These are phyloP conservation scores for Yarrowia osloensis DNA, from an alignment of 805 yeast species.

Conservation along the genomic window DNA sequence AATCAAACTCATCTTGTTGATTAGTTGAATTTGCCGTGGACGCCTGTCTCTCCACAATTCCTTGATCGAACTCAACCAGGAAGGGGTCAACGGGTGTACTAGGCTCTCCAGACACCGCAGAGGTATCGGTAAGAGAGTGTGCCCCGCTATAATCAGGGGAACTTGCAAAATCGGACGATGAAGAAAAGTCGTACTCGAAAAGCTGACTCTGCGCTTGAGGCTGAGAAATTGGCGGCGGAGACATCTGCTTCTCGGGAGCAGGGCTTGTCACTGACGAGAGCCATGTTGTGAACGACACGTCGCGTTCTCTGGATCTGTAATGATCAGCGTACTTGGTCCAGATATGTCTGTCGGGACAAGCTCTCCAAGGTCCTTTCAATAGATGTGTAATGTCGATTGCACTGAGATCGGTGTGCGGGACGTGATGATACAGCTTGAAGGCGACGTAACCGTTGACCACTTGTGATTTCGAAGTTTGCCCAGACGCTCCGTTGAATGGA, in stretches of 20 bases:
- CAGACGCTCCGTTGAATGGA: background rate
- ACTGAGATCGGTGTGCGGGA: background rate
- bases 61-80: background rate
- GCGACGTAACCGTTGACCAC: background rate
- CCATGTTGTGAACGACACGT: background rate
- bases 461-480: too few species aligned
- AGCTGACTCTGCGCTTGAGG: background rate
- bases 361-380: background rate
- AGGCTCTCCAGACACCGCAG: background rate
- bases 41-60: background rate
- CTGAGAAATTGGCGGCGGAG: background rate
- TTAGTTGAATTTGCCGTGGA: background rate
- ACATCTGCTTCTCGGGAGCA: background rate
- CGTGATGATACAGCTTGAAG: background rate
- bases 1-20: background rate
- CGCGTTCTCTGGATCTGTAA: background rate
- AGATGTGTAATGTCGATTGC: background rate
- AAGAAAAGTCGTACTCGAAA: background rate
- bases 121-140: too few species aligned
- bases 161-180: background rate
- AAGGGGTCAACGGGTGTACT: background rate
- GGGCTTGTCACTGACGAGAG: background rate
- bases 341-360: background rate
- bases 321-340: constrained; percentile 1
- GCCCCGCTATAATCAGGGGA: background rate